phyloP scores from a whole-genome alignment of 1,284 basidiomycete species.

The Pseudozyma tsukubaensis region DNA sequence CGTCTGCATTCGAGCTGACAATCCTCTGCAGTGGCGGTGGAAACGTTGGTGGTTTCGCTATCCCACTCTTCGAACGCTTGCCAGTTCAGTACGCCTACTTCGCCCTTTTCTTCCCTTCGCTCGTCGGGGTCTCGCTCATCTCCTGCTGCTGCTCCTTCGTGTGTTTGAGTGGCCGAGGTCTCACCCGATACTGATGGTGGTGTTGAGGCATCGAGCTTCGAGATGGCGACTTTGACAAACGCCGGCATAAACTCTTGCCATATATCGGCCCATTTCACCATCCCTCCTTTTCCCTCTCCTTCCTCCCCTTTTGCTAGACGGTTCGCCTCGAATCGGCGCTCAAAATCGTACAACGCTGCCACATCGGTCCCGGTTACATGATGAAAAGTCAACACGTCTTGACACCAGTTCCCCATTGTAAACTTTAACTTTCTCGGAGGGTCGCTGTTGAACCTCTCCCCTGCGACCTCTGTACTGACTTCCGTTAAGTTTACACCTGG shows the following conservation, averaged over 20 bases:
- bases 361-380: constrained; percentile 43
- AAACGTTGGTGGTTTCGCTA: constrained; percentile 15
- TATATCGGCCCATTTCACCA: constrained; percentile 23
- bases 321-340: constrained; percentile 20
- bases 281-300: not conserved
- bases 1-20: constrained; percentile 21
- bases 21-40: not conserved
- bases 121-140: not conserved
- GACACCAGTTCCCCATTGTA: constrained; percentile 25
- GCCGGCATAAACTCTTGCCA: constrained; percentile 42
- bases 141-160: too few relatives aligned
- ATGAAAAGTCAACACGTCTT: constrained; percentile 42
- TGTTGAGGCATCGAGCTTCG: not conserved
- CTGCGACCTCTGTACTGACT: constrained; percentile 13
- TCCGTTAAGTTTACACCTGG: constrained; percentile 9
- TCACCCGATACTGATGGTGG: too few relatives aligned
- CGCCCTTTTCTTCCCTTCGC: constrained; percentile 4
- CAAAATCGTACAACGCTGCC: constrained; percentile 35
- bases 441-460: constrained; percentile 35
- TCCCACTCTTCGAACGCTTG: constrained; percentile 44
- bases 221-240: constrained; percentile 16
- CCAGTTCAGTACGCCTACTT: constrained; percentile 26
- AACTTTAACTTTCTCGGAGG: constrained; percentile 35
- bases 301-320: not conserved
- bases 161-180: too few relatives aligned